phyloP scores from a whole-genome alignment of 352 stramenopile genomes.

The Lagenidium giganteum region DNA sequence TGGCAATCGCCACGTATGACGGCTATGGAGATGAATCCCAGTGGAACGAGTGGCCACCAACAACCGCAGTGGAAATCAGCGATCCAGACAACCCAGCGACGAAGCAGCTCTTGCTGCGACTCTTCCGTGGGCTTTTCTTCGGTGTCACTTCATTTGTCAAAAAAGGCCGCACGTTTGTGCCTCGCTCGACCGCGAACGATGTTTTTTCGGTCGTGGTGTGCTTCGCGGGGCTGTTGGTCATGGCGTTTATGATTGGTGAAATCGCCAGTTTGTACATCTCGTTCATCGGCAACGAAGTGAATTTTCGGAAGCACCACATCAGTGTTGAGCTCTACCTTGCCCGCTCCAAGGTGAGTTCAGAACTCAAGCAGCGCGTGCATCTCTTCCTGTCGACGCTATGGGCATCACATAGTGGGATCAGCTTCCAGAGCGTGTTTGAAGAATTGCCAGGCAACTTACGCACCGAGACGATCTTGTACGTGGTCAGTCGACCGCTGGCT shows the following conservation, averaged over 20 bases:
- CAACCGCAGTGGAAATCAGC: conserved; percentile 25
- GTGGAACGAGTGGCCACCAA: conserved; percentile 52
- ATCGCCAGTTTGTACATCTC: conserved; percentile 16
- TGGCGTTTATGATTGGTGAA: conserved; percentile 13
- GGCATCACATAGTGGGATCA: conserved; percentile 18
- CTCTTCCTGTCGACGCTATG: conserved; percentile 19
- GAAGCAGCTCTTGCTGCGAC: conserved; percentile 21
- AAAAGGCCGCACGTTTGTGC: conserved; percentile 22
- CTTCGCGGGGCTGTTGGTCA: conserved; percentile 11
- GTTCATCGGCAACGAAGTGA: conserved; percentile 25
- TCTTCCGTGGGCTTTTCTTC: conserved; percentile 21
- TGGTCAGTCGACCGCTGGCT: conserved; percentile 10
- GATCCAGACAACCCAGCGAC: conserved; percentile 23
- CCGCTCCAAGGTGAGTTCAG: conserved; percentile 9
- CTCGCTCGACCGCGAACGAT: conserved; percentile 4
- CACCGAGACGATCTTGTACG: conserved; percentile 5
- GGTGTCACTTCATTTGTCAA: conserved; percentile 21
- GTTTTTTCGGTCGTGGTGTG: conserved; percentile 17
- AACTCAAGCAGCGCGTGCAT: conserved; percentile 15
- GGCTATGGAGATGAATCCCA: conserved; percentile 37
- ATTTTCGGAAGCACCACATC: conserved; percentile 11
- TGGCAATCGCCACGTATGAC: conserved; percentile 28
- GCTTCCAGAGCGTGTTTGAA: conserved; percentile 15
- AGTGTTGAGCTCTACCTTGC: conserved; percentile 1
- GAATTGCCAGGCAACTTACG: conserved; percentile 16